These are phyloP conservation scores for Blastocystis sp. DNA, from an alignment of 352 stramenopile genomes.

Conservation along the genomic window DNA sequence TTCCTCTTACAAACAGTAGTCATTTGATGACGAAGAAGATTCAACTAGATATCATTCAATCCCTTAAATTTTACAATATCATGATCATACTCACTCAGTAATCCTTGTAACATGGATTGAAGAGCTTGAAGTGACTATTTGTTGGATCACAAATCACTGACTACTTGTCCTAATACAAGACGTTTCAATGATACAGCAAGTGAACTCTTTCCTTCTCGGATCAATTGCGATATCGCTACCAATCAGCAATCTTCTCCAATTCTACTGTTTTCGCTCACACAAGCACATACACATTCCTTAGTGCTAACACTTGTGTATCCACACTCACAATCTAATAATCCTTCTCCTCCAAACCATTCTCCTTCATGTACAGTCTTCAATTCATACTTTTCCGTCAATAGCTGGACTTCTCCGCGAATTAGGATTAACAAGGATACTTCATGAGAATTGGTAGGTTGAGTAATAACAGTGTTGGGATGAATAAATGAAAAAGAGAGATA, in stretches of 20 bases:
- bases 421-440: slow-evolving; percentile 21
- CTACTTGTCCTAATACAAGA: neutral
- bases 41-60: neutral
- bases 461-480: neutral
- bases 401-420: neutral
- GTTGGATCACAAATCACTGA: neutral
- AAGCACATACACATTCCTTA: neutral
- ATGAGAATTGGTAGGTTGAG: neutral
- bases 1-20: neutral
- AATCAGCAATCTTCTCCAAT: neutral
- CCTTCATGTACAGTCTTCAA: neutral
- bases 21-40: neutral
- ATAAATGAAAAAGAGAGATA: neutral
- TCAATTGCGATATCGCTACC: neutral
- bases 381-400: neutral
- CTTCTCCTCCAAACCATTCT: slow-evolving; percentile 57
- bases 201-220: neutral
- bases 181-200: neutral
- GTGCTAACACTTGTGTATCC: neutral
- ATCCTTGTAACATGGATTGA: neutral
- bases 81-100: neutral
- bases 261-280: neutral
- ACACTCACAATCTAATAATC: neutral
- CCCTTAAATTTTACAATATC: neutral
- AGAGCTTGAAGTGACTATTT: neutral